These are phyloP conservation scores for Angophora floribunda DNA, from an alignment of 345 rosid species.

Conservation along the genomic window DNA sequence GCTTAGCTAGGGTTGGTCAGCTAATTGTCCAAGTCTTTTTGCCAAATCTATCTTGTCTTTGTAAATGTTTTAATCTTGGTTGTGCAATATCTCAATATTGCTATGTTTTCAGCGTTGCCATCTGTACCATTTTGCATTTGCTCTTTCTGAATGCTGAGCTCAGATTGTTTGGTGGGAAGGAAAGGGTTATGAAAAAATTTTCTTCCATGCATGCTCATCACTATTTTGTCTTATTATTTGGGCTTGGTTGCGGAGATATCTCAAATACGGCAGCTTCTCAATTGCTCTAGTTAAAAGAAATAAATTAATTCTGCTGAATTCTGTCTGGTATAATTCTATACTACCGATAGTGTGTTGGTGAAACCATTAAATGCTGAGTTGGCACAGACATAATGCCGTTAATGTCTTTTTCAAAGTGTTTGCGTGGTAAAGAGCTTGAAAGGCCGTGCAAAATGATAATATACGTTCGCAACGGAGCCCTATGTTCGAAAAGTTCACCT, in stretches of 20 bases:
- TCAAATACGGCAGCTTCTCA: not conserved
- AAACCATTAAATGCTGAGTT: not conserved
- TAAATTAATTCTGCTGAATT: too few relatives aligned
- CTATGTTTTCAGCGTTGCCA: not conserved
- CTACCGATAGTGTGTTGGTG: not conserved
- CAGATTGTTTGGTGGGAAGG: not conserved
- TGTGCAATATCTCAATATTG: not conserved
- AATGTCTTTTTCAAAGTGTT: not conserved
- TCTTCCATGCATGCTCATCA: not conserved
- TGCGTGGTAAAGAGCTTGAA: not conserved
- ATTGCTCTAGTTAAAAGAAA: not conserved
- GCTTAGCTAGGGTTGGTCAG: conserved; percentile 22
- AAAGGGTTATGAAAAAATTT: not conserved
- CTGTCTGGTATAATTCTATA: not conserved
- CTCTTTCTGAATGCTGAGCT: not conserved
- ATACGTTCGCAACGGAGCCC: not conserved
- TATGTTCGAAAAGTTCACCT: not conserved
- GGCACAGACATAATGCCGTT: not conserved
- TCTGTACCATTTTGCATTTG: not conserved
- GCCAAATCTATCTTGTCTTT: not conserved
- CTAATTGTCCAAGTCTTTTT: not conserved
- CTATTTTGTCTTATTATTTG: not conserved
- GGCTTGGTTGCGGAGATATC: not conserved
- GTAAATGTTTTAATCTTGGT: not conserved
- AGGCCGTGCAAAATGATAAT: not conserved